Evolutionary conservation across 75 land plant species (phyloP).

Genomic region (Sequoiadendron giganteum): DNA sequence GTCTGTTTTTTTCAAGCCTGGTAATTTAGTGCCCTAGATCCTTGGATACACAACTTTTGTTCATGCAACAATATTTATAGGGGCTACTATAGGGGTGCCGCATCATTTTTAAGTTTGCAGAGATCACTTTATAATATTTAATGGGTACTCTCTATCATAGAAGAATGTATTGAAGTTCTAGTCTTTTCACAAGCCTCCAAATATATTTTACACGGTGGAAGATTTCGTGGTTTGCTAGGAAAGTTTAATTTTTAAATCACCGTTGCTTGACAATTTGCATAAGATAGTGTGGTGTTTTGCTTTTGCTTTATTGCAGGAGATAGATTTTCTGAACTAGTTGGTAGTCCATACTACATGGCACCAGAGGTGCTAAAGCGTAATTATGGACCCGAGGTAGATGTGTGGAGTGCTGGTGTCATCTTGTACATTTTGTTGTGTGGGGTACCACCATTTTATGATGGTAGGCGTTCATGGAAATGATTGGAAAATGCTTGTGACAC

Average conservation of each 20-base stretch:
- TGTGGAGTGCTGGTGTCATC: conserved; percentile 61
- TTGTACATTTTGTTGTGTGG: conserved; percentile 51
- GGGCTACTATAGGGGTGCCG: neutral
- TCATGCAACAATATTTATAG: neutral
- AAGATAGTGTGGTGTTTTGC: neutral
- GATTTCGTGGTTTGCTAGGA: neutral
- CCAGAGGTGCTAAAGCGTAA: conserved; percentile 50
- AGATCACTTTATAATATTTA: neutral
- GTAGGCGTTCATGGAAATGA: conserved; percentile 10
- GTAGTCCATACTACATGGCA: conserved; percentile 58
- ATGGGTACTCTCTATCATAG: neutral
- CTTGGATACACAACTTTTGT: neutral
- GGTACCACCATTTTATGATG: conserved; percentile 74
- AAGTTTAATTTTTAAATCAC: neutral
- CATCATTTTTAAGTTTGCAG: neutral
- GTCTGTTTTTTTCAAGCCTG: conserved; percentile 65
- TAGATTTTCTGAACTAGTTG: conserved; percentile 46
- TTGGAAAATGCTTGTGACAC: neutral
- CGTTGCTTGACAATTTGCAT: neutral
- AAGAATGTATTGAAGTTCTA: neutral
- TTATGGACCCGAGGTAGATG: conserved; percentile 53
- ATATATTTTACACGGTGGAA: neutral
- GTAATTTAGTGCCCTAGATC: conserved; percentile 17
- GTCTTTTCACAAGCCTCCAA: neutral
- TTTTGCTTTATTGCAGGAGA: conserved; percentile 25